Percentiles rank a stretch among this genome's conserved stretches.
These are phyloP conservation scores for Hyaloperonospora brassicae DNA, from an alignment of 352 stramenopile species.

Conservation along the genomic window DNA sequence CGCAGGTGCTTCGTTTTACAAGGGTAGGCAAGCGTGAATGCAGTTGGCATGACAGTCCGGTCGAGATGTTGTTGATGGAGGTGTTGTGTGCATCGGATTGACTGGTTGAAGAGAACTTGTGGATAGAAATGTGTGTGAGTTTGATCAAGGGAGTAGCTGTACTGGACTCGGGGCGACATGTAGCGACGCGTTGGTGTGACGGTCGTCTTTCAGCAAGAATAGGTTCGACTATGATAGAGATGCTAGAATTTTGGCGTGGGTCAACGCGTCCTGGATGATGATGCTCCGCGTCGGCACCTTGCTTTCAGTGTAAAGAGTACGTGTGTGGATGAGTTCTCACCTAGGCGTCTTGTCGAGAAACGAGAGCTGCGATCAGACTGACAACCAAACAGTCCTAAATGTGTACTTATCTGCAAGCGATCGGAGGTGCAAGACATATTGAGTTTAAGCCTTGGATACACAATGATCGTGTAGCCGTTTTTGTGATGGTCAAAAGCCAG, in stretches of 20 bases:
- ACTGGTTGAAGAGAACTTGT: not conserved
- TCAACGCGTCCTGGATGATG: conserved; percentile 72
- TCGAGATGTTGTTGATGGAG: conserved; percentile 4
- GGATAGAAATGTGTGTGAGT: conserved; percentile 72
- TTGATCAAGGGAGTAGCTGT: conserved; percentile 68
- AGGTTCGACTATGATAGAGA: conserved; percentile 90
- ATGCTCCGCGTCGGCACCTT: conserved; percentile 91
- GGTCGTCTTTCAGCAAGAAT: conserved; percentile 91
- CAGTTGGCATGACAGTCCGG: too few species aligned
- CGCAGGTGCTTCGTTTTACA: too few species aligned
- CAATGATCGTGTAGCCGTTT: conserved; percentile 43
- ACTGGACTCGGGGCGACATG: too few species aligned
- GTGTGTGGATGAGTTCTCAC: conserved; percentile 55
- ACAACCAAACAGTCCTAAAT: too few species aligned
- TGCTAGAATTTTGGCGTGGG: conserved; percentile 83
- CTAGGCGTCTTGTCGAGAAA: too few species aligned
- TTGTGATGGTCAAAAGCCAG: conserved; percentile 47
- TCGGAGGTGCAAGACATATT: too few species aligned
- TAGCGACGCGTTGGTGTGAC: conserved; percentile 58
- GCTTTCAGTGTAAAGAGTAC: conserved; percentile 85
- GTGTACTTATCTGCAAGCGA: too few species aligned
- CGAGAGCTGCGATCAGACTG: too few species aligned
- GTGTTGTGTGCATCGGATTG: not conserved
- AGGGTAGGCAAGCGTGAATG: too few species aligned
- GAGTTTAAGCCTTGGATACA: too few species aligned